phyloP scores from a whole-genome alignment of 2,329 filamentous ascomycete genomes.

The Penicillium sp. region DNA sequence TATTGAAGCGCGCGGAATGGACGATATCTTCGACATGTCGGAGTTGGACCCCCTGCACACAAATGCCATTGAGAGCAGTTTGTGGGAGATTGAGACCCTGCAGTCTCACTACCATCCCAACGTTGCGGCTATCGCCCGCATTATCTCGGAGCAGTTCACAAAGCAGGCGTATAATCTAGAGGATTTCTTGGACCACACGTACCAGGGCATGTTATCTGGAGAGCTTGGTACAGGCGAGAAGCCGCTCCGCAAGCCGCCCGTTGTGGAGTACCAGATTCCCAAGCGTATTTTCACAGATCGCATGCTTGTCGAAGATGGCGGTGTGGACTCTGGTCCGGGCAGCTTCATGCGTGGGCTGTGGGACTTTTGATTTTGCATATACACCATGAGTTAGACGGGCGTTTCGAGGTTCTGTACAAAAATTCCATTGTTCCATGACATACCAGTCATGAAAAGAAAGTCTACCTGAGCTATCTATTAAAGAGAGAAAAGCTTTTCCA shows the following conservation, averaged over 20 bases:
- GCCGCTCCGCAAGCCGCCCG: conserved; percentile 78
- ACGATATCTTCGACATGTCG: conserved; percentile 73
- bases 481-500: neutral
- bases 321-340: conserved; percentile 38
- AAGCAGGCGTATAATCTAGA: conserved; percentile 94
- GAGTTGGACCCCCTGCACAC: conserved; percentile 84
- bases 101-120: conserved; percentile 96
- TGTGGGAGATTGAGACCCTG: conserved; percentile 92
- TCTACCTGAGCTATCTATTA: neutral
- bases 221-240: conserved; percentile 67
- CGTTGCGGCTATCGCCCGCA: conserved; percentile 87
- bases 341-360: conserved; percentile 38
- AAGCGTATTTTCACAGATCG: conserved; percentile 68
- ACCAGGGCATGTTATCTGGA: conserved; percentile 70
- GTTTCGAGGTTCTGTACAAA: neutral
- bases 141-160: conserved; percentile 94
- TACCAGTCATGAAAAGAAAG: neutral
- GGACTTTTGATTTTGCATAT: conserved; percentile 32
- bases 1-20: conserved; percentile 61
- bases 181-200: conserved; percentile 94
- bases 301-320: conserved; percentile 40
- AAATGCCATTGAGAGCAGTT: conserved; percentile 80
- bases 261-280: conserved; percentile 91
- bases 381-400: conserved; percentile 13
- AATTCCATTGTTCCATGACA: neutral